Percentiles rank a stretch among this genome's conserved stretches.
Conservation (phyloP, 2,329 filamentous ascomycete species). For the Trichophaea hybrida region DNA sequence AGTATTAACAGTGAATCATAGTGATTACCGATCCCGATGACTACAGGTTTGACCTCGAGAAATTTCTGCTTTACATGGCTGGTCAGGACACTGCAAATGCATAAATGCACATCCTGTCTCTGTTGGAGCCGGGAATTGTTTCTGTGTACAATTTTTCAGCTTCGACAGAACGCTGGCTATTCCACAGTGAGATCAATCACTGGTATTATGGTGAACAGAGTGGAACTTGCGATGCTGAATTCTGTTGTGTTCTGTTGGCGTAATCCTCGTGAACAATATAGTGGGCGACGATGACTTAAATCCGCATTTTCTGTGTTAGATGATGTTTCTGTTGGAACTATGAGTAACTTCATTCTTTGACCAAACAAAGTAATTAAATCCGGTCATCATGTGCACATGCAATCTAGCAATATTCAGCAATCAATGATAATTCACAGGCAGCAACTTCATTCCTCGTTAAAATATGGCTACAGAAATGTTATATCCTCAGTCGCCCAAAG, state of each 20-base stretch:
- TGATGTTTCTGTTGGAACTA: too few species aligned
- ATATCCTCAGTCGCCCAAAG: conserved; percentile 81
- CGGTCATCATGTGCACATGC: too few species aligned
- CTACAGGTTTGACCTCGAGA: conserved; percentile 87
- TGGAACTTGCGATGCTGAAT: neutral
- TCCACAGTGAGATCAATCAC: neutral
- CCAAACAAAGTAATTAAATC: too few species aligned
- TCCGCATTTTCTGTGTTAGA: too few species aligned
- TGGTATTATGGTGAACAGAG: neutral
- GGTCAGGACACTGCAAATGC: neutral
- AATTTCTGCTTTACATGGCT: conserved; percentile 53
- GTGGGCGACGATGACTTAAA: too few species aligned
- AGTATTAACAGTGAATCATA: conserved; percentile 28
- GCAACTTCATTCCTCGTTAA: too few species aligned
- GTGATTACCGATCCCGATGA: conserved; percentile 64
- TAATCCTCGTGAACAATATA: neutral
- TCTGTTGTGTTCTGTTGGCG: neutral
- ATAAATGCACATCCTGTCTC: neutral
- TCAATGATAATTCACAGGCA: too few species aligned
- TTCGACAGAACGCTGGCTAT: neutral
- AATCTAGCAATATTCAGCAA: too few species aligned
- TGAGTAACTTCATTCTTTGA: too few species aligned
- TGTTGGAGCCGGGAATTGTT: neutral
- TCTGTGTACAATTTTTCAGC: neutral
- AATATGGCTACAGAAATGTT: conserved; percentile 28